These are phyloP conservation scores for Jaltomata sinuosa DNA, from an alignment of 257 asterid species.

Conservation along the genomic window DNA sequence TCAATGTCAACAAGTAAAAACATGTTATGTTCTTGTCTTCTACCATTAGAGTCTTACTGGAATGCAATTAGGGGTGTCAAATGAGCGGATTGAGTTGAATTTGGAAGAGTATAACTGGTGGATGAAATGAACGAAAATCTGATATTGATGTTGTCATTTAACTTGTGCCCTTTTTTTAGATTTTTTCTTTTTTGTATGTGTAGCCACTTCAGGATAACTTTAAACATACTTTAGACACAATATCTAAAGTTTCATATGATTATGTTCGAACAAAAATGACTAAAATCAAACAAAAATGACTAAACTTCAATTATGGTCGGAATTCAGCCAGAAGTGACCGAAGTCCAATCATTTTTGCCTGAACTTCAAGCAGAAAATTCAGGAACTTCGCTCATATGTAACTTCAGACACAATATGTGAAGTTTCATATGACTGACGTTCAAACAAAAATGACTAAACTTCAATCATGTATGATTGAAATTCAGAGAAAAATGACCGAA, in stretches of 20 bases:
- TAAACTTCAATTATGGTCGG: no score
- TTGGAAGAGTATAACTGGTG: neutral
- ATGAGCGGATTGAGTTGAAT: neutral
- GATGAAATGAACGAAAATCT: neutral
- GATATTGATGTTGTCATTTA: neutral
- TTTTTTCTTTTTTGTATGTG: neutral
- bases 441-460: no score
- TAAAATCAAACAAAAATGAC: no score
- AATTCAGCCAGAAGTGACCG: no score
- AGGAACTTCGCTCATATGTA: no score
- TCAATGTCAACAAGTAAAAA: neutral
- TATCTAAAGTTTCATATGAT: neutral
- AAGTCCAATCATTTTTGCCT: no score
- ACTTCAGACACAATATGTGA: no score
- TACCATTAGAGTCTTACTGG: neutral
- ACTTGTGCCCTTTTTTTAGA: neutral
- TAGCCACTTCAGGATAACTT: neutral
- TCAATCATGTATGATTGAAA: no score
- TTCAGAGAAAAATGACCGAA: neutral
- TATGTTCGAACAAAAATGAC: neutral
- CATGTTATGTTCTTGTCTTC: neutral
- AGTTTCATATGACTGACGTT: no score
- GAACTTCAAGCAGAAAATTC: no score
- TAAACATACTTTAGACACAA: no score
- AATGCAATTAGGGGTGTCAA: neutral